These are phyloP conservation scores for Lipomyces spencermartinsiae DNA, from an alignment of 805 yeast species.

Conservation along the genomic window DNA sequence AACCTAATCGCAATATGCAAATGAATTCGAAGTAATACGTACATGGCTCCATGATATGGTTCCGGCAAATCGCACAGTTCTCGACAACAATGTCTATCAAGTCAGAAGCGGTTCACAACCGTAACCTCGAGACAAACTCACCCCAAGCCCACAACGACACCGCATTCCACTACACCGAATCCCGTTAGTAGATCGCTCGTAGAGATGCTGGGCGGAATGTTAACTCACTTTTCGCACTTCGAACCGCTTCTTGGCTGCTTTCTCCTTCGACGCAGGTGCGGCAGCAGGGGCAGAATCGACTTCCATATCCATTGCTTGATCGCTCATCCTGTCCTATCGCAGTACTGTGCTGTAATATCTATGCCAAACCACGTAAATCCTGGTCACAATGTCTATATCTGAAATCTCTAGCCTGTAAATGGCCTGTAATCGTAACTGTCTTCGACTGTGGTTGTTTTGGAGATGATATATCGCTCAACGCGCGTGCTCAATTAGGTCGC, in stretches of 20 bases:
- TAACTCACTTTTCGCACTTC: slow-evolving; percentile 74
- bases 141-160: slow-evolving; percentile 99
- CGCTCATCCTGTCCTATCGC: slow-evolving; percentile 12
- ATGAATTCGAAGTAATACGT: slow-evolving; percentile 40
- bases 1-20: background rate
- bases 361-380: background rate
- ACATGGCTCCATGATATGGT: slow-evolving; percentile 97
- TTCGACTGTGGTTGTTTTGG: background rate
- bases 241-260: slow-evolving; percentile 65
- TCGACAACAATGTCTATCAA: slow-evolving; percentile 77
- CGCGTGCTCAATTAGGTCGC: no score
- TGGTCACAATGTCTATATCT: background rate
- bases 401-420: background rate
- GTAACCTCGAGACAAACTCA: slow-evolving; percentile 23
- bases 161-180: slow-evolving; percentile 75
- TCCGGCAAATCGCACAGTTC: slow-evolving; percentile 97
- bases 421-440: background rate
- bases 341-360: background rate
- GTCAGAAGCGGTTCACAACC: background rate
- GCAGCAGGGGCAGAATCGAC: slow-evolving; percentile 21
- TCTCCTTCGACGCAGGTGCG: slow-evolving; percentile 6
- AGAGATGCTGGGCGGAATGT: background rate
- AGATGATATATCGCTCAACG: background rate
- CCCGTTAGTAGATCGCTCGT: background rate
- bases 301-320: slow-evolving; percentile 29